Evolutionary conservation across 2,329 filamentous ascomycete genomes (phyloP).

Genomic region (Penicillium palitans): DNA sequence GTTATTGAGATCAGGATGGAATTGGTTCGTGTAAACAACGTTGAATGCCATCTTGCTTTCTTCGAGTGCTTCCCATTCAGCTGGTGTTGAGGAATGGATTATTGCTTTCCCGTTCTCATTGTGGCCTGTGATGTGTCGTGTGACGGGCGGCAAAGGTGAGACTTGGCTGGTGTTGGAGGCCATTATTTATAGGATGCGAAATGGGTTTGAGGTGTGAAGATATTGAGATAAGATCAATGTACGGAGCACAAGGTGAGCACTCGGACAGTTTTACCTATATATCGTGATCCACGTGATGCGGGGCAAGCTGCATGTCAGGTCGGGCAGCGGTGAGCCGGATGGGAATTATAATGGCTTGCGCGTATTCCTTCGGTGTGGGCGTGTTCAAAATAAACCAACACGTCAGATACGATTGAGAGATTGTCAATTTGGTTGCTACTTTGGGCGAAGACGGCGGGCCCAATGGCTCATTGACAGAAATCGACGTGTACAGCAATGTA

Average conservation of each 20-base stretch:
- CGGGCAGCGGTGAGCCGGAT: background rate
- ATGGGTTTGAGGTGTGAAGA: background rate
- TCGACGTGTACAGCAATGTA: no score
- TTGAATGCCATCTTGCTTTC: constrained; percentile 40
- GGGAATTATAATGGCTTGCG: background rate
- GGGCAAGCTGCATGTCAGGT: background rate
- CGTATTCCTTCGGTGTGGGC: background rate
- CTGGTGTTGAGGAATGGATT: constrained; percentile 34
- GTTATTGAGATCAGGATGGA: constrained; percentile 38
- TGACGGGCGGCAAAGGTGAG: constrained; percentile 30
- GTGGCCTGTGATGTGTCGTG: constrained; percentile 43
- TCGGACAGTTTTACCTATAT: background rate
- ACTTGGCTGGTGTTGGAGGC: constrained; percentile 24
- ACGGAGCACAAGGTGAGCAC: no score
- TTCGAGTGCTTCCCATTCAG: constrained; percentile 31
- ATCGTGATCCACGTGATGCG: background rate
- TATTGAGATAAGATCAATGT: background rate
- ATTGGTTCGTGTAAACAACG: constrained; percentile 43
- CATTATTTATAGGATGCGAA: constrained; percentile 11
- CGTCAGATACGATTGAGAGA: background rate
- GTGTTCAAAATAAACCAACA: background rate
- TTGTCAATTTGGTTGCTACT: background rate
- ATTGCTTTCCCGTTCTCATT: constrained; percentile 39
- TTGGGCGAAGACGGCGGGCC: background rate
- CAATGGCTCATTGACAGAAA: background rate